Evolutionary conservation across 148 eudicot species (phyloP).

Genomic region (Agrostemma githago): DNA sequence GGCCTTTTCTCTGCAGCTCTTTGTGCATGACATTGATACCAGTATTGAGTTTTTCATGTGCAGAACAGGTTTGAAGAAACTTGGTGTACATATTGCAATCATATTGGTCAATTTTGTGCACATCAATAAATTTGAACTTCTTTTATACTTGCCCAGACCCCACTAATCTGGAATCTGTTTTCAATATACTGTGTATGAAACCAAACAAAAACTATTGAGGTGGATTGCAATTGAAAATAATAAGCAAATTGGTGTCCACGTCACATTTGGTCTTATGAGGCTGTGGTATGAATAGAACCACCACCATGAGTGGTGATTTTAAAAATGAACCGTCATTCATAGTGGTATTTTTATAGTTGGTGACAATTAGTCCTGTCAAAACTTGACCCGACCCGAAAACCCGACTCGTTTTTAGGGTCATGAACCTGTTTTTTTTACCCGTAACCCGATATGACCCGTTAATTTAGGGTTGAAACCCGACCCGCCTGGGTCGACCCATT

Average conservation of each 20-base stretch:
- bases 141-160: neutral
- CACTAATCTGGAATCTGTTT: neutral
- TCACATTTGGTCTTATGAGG: neutral
- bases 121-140: neutral
- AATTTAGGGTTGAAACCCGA: no score
- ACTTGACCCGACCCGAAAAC: no score
- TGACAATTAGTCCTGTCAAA: no score
- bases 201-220: no score
- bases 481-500: no score
- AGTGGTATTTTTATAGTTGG: no score
- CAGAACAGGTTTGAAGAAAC: slow-evolving; percentile 8
- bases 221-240: neutral
- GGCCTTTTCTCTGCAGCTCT: neutral
- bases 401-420: no score
- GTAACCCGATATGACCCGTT: no score
- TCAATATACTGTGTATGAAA: neutral
- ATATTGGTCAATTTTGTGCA: neutral
- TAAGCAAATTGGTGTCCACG: neutral
- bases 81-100: neutral
- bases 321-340: no score
- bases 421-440: no score
- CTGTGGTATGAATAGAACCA: neutral
- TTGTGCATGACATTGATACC: neutral
- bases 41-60: neutral
- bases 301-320: no score